Evolutionary conservation across 2,329 filamentous ascomycete genomes (phyloP).

Genomic region (Pseudogymnoascus sp.): DNA sequence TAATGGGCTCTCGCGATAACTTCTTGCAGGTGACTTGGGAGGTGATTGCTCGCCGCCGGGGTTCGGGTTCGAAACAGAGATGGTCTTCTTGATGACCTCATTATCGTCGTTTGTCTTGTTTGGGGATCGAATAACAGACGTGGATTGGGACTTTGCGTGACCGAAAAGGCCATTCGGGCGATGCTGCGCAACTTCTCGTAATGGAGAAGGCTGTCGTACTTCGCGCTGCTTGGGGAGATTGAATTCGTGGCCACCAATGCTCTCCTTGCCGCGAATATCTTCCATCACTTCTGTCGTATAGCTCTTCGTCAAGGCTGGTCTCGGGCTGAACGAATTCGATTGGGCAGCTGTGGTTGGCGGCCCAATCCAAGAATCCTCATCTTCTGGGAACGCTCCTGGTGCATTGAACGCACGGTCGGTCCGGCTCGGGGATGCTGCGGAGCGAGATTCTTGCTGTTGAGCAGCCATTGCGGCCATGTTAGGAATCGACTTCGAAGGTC

Average conservation of each 20-base stretch:
- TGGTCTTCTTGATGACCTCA: slow-evolving; percentile 47
- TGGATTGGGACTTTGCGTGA: slow-evolving; percentile 57
- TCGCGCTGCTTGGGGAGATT: slow-evolving; percentile 35
- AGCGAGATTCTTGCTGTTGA: slow-evolving; percentile 17
- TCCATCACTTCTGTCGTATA: slow-evolving; percentile 56
- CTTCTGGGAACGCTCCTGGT: slow-evolving; percentile 54
- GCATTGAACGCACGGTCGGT: slow-evolving; percentile 28
- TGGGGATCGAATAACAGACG: slow-evolving; percentile 49
- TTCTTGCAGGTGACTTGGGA: slow-evolving; percentile 48
- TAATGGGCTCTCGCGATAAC: slow-evolving; percentile 65
- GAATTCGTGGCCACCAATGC: slow-evolving; percentile 41
- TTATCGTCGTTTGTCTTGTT: slow-evolving; percentile 30
- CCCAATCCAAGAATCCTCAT: slow-evolving; percentile 56
- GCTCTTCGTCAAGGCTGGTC: slow-evolving; percentile 51
- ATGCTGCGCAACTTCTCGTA: slow-evolving; percentile 23
- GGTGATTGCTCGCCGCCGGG: slow-evolving; percentile 18
- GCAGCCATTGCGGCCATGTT: slow-evolving; percentile 17
- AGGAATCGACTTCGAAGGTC: slow-evolving; percentile 28
- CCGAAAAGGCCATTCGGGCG: slow-evolving; percentile 31
- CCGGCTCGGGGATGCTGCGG: slow-evolving; percentile 15
- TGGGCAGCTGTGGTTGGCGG: slow-evolving; percentile 30
- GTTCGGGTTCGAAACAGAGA: slow-evolving; percentile 38
- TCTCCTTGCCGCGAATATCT: slow-evolving; percentile 42
- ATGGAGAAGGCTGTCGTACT: slow-evolving; percentile 25
- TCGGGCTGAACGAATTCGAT: slow-evolving; percentile 35